Evolutionary conservation across 106 monocot species (phyloP).

Genomic region (Posidonia australis): DNA sequence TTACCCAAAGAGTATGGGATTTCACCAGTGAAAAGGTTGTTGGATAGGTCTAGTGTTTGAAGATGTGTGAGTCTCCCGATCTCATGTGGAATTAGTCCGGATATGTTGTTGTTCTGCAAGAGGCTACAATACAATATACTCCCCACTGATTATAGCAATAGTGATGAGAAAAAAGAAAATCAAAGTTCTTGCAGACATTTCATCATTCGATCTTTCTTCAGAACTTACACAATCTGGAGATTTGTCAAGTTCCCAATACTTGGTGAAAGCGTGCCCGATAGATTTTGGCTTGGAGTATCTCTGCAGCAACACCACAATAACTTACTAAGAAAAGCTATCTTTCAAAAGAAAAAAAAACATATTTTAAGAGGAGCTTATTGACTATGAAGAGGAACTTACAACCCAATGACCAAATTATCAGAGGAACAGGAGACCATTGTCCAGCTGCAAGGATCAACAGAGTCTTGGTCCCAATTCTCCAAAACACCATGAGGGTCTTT

Average conservation of each 20-base stretch:
- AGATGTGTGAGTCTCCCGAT: slow-evolving; percentile 35
- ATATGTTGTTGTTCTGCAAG: slow-evolving; percentile 44
- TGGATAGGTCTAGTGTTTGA: slow-evolving; percentile 38
- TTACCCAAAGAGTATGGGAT: slow-evolving; percentile 17
- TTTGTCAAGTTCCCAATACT: slow-evolving; percentile 47
- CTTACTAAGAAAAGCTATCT: no score
- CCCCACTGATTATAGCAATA: no score
- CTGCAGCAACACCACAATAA: slow-evolving; percentile 13
- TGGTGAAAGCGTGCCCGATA: slow-evolving; percentile 41
- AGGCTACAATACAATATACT: slow-evolving; percentile 23
- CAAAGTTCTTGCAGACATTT: no score
- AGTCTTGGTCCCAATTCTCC: slow-evolving; percentile 45
- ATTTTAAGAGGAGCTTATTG: no score
- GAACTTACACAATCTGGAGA: slow-evolving; percentile 33
- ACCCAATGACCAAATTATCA: slow-evolving; percentile 37
- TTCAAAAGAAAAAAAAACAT: no score
- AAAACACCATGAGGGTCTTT: slow-evolving; percentile 35
- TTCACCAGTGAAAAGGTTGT: slow-evolving; percentile 22
- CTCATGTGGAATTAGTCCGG: slow-evolving; percentile 34
- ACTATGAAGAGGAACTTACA: slow-evolving; percentile 14
- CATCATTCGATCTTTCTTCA: not conserved
- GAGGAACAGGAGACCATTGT: slow-evolving; percentile 41
- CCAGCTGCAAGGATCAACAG: slow-evolving; percentile 61
- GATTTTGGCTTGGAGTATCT: slow-evolving; percentile 35
- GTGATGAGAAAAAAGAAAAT: no score